Evolutionary conservation across 192 early-diverging fungal species (phyloP).

Genomic region (Coemansia aciculifera): DNA sequence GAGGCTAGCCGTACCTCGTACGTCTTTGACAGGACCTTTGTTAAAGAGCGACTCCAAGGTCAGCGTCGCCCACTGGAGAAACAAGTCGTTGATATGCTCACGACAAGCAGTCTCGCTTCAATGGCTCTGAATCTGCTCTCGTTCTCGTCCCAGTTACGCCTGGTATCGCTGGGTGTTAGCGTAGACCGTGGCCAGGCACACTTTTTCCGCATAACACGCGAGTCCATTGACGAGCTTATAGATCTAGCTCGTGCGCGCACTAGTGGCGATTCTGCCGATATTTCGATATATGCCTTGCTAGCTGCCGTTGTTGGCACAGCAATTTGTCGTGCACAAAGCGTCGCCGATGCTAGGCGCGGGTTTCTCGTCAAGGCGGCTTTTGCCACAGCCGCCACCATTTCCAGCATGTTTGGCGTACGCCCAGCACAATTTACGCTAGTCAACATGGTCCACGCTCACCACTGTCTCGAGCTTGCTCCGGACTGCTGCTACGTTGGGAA

Average conservation of each 20-base stretch:
- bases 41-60: not conserved
- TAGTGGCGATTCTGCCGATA: not conserved
- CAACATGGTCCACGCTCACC: slow-evolving; percentile 28
- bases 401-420: not conserved
- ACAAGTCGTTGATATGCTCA: slow-evolving; percentile 1
- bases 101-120: not conserved
- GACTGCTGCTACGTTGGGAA: slow-evolving; percentile 34
- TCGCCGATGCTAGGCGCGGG: not conserved
- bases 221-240: slow-evolving; percentile 14
- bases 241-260: not conserved
- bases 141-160: slow-evolving; percentile 15
- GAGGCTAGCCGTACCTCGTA: not conserved
- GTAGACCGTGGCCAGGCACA: slow-evolving; percentile 17
- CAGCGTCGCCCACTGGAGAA: slow-evolving; percentile 6
- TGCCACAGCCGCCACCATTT: not conserved
- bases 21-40: slow-evolving; percentile 19
- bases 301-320: slow-evolving; percentile 24
- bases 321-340: slow-evolving; percentile 18
- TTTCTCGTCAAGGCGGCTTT: not conserved
- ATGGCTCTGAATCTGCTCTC: slow-evolving; percentile 17
- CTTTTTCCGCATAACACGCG: slow-evolving; percentile 32
- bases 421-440: slow-evolving; percentile 11
- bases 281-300: slow-evolving; percentile 28
- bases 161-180: slow-evolving; percentile 10
- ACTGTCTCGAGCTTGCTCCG: not conserved